Base-by-base conservation (phyloP, 2,329 filamentous ascomycete genomes). In the Sarocladium brachiariae region DNA sequence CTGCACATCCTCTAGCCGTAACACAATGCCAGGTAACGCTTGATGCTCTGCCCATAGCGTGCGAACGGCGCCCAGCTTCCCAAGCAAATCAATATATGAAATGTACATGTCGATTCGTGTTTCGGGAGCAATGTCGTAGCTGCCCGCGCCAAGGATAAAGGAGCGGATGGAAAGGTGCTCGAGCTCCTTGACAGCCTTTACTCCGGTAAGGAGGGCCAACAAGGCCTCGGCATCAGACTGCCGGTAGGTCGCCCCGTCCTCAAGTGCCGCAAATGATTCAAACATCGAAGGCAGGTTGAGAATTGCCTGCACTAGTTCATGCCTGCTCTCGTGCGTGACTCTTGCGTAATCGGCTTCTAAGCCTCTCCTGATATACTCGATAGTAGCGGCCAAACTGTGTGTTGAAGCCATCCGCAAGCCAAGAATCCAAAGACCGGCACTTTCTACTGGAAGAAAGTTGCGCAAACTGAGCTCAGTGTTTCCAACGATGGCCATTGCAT, bases 21-120 rank as follows among this genome's bases (percentile, higher is more conserved):
- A 30, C 7, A 8, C 39, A 7, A 43, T 23, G 9, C 14, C 23
- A 13, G 13, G 10, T 23, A 43, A 16, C 16, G 21, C n/a, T 10
- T 27, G 43, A 47, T 30, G 39, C 24, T 53, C 51, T 10, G 14
- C 21, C 43, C 52, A 50, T 16, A 53, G 23, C n/a, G 45, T 51
- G 27, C 50, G 31, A 14, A 39, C 23, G n/a, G 52, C 52, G 8
- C 50, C 50, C 10, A 53, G 37, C n/a, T 30, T 35, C 1, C 52
- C 50, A 11, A 53, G 52, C 9, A 51, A 24, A 4, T 21, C 37
- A 9, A 53, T 21, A 25, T 51, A 53, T 3, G 27, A 31, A 3
- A 10, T 19, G 14, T 33, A 47, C 27, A 47, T 18, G 16, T 19
- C 11, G 10, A 18, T 11, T 3, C 43, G 31, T 3, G 18, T 31